Evolutionary conservation across 83 land plant species (phyloP).

Genomic region (Thuja plicata): DNA sequence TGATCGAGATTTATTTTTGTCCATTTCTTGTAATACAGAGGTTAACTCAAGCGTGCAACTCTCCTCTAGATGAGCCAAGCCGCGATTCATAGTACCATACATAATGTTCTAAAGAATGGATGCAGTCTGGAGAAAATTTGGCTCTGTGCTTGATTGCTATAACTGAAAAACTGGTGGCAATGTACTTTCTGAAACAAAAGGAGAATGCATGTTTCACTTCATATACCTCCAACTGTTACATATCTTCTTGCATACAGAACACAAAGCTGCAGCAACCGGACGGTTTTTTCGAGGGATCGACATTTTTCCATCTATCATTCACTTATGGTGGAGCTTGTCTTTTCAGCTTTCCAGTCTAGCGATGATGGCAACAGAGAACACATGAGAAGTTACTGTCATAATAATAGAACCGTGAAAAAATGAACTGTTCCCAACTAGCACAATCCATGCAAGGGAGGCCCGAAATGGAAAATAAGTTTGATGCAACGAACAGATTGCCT

Average conservation of each 20-base stretch:
- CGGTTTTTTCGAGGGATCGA: background rate
- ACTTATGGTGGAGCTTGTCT: background rate
- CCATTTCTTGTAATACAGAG: background rate
- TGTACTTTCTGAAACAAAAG: background rate
- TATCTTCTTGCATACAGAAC: background rate
- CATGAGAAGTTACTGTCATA: background rate
- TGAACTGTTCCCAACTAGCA: background rate
- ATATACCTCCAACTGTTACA: background rate
- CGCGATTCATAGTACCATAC: background rate
- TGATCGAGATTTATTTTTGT: background rate
- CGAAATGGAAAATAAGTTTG: background rate
- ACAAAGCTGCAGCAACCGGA: background rate
- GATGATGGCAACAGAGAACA: background rate
- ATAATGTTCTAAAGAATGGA: background rate
- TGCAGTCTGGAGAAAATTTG: background rate
- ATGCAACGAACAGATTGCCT: background rate
- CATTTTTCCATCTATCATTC: background rate
- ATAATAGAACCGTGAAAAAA: background rate
- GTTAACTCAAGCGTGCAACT: background rate
- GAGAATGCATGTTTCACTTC: background rate
- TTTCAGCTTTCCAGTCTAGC: background rate
- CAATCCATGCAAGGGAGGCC: background rate
- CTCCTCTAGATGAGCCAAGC: background rate
- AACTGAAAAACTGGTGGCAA: background rate
- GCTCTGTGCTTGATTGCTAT: background rate